phyloP scores from a whole-genome alignment of 768 basidiomycete genomes.

The Pleurotus salmoneostramineus region DNA sequence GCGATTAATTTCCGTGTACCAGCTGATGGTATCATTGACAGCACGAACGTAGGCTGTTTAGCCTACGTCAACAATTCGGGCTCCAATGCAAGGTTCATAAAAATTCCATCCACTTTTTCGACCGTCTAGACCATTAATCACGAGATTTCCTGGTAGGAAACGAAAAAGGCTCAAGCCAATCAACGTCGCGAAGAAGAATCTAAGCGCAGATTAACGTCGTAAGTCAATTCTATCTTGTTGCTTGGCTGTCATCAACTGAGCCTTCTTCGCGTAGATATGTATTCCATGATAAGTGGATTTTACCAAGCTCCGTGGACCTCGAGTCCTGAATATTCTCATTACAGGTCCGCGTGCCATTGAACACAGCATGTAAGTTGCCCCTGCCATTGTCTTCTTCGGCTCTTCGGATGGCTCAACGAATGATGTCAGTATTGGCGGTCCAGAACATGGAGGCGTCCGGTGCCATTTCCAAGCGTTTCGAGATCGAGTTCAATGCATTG shows the following conservation, averaged over 20 bases:
- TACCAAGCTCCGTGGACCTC: too few relatives aligned
- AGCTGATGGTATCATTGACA: slow-evolving; percentile 19
- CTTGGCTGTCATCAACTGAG: slow-evolving; percentile 3
- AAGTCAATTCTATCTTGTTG: slow-evolving; percentile 18
- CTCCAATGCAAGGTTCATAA: slow-evolving; percentile 11
- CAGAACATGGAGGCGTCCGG: slow-evolving; percentile 74
- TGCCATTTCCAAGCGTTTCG: slow-evolving; percentile 53
- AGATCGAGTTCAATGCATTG: slow-evolving; percentile 71
- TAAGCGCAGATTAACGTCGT: slow-evolving; percentile 58
- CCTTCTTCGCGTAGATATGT: slow-evolving; percentile 34
- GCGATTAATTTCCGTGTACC: slow-evolving; percentile 13
- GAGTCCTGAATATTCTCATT: neutral
- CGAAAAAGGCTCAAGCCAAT: slow-evolving; percentile 52
- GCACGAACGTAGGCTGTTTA: slow-evolving; percentile 44
- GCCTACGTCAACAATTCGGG: slow-evolving; percentile 14
- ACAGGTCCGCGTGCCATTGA: slow-evolving; percentile 60
- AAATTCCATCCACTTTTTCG: neutral
- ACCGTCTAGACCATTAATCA: neutral
- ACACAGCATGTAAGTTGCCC: slow-evolving; percentile 43
- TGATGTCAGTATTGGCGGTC: slow-evolving; percentile 50
- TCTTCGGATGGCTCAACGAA: neutral
- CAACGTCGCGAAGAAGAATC: slow-evolving; percentile 58
- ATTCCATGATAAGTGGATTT: slow-evolving; percentile 38
- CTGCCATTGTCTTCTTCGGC: neutral
- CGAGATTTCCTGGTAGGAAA: slow-evolving; percentile 15